Base-by-base conservation (phyloP, 2,329 filamentous ascomycete species). In the Malbranchea cinnamomea region DNA sequence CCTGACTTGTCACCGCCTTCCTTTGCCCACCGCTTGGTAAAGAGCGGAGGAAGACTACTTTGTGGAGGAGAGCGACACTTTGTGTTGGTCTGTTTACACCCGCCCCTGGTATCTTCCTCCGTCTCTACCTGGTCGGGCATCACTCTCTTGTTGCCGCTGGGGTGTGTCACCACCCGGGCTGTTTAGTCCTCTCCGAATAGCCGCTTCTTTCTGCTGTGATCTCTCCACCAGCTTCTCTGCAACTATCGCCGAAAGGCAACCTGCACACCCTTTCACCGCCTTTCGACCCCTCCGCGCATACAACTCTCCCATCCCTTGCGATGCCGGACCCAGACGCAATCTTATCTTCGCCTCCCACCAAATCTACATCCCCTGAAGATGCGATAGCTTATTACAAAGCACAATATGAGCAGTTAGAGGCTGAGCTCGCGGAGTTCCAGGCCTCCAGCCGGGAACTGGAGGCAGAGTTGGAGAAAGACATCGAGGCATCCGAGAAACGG, bases 391-490 rank as follows among this genome's bases (percentile, higher is more conserved):
- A 89, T 70, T 98, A 95, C 71, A 98, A 98, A 64, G 60, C 74
- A 31, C 87, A 95, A 54, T 95, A 95, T 60, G 84, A 91, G 58
- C 74, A 83, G 51, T 69, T 98, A 21, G 89, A 94, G 57, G 66
- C 74, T 31, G 89, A 98, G 56, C 71, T 98, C 37, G 72, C 80
- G 38, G 89, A 98, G 48, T 98, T 98, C 53, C 82, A 93, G 49
- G 69, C 82, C 34, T 93, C 84, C 32, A 94, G 85, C 56, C 80
- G 83, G 53, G 89, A 95, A 54, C 68, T 98, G 17, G 89, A 98
- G 56, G 73, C 78, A 27, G 89, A 95, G 57, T 65, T 98, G 31
- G 89, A 98, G 57, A 91, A 85, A 62, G 89, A 98, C 53, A 77
- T 98, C 34, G 87, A 95, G 46, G 78, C 82, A 25, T 85, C 85